phyloP scores from a whole-genome alignment of 2,329 filamentous ascomycete genomes.

The Chaetothyriales sp. region DNA sequence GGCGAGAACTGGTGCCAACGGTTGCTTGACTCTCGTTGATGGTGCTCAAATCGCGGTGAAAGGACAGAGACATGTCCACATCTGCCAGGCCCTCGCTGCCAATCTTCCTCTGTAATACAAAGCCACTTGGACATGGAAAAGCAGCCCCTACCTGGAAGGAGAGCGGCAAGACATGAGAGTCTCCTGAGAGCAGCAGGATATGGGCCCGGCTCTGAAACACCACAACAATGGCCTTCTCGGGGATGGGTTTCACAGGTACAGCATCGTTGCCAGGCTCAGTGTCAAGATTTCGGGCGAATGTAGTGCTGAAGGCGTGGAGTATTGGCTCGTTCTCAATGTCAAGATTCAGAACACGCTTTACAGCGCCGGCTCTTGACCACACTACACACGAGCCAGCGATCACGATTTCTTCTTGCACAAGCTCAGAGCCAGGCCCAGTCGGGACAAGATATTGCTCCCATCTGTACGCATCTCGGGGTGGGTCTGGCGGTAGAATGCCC shows the following conservation, averaged over 20 bases:
- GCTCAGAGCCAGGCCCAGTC: slow-evolving; percentile 27
- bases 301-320: slow-evolving; percentile 71
- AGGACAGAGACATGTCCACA: slow-evolving; percentile 35
- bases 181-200: slow-evolving; percentile 78
- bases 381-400: slow-evolving; percentile 63
- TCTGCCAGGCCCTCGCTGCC: slow-evolving; percentile 20
- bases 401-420: slow-evolving; percentile 64
- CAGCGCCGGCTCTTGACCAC: slow-evolving; percentile 75
- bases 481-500: slow-evolving; percentile 56
- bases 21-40: slow-evolving; percentile 22
- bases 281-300: slow-evolving; percentile 47
- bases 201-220: slow-evolving; percentile 88
- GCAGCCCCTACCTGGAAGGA: slow-evolving; percentile 88
- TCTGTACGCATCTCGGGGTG: slow-evolving; percentile 51
- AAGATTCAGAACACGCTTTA: slow-evolving; percentile 77
- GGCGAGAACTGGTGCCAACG: slow-evolving; percentile 27
- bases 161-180: slow-evolving; percentile 78
- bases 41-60: slow-evolving; percentile 14
- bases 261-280: slow-evolving; percentile 13
- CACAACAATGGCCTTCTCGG: slow-evolving; percentile 53
- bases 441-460: slow-evolving; percentile 51
- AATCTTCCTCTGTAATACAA: slow-evolving; percentile 73
- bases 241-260: background rate
- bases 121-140: slow-evolving; percentile 65
- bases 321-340: slow-evolving; percentile 75